These are phyloP conservation scores for Fusarium beomiforme DNA, from an alignment of 2,329 filamentous ascomycete genomes.

Conservation along the genomic window DNA sequence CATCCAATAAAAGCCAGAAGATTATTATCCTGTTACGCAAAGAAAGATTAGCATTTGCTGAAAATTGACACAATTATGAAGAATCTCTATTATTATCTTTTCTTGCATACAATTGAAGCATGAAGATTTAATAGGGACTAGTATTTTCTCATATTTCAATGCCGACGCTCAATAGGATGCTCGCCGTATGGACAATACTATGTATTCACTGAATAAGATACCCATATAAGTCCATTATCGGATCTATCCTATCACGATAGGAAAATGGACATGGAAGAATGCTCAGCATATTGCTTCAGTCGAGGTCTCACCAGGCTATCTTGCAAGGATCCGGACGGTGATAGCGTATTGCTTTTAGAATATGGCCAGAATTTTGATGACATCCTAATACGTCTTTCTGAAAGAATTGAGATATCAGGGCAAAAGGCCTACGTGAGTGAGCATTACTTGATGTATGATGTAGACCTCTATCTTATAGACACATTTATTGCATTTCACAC, in stretches of 20 bases:
- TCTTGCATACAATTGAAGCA: background rate
- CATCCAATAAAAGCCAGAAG: slow-evolving; percentile 6
- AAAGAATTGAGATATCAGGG: too few relatives aligned
- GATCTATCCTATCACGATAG: too few relatives aligned
- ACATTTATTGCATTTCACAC: too few relatives aligned
- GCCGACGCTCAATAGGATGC: background rate
- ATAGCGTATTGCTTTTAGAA: background rate
- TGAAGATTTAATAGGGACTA: background rate
- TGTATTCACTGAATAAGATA: too few relatives aligned
- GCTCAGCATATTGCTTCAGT: background rate
- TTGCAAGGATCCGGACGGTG: background rate
- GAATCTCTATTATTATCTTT: background rate
- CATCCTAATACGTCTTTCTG: background rate
- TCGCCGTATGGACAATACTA: background rate
- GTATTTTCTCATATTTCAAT: background rate
- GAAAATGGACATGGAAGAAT: background rate
- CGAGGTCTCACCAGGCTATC: background rate
- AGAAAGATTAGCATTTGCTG: background rate
- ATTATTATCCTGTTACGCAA: background rate
- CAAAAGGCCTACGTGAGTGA: too few relatives aligned
- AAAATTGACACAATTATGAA: background rate
- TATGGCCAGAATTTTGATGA: background rate
- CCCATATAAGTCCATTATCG: too few relatives aligned
- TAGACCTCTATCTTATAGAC: too few relatives aligned
- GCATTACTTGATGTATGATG: too few relatives aligned